Evolutionary conservation across 139 green algal genomes (phyloP).

Genomic region (Dunaliella sp.): DNA sequence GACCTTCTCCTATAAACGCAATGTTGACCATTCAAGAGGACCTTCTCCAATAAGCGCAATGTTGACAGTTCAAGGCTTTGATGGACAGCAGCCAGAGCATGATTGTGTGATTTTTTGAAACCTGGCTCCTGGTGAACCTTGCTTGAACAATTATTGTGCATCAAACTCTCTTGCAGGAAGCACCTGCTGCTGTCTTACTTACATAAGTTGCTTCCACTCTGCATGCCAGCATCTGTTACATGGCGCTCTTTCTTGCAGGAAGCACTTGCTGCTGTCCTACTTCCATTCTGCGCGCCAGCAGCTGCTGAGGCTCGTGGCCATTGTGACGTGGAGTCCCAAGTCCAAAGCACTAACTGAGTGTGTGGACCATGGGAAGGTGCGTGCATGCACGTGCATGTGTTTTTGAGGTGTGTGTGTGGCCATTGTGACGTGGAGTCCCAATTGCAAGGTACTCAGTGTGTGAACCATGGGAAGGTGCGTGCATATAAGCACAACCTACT

Average conservation of each 20-base stretch:
- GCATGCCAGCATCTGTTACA: slow-evolving; percentile 42
- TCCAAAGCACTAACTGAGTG: slow-evolving; percentile 35
- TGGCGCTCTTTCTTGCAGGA: no score
- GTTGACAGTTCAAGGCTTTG: no score
- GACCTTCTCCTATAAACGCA: no score
- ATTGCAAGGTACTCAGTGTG: neutral
- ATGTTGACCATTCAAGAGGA: no score
- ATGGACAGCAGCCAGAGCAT: no score
- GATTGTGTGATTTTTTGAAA: no score
- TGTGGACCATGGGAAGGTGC: slow-evolving; percentile 32
- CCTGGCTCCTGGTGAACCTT: no score
- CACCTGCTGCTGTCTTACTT: slow-evolving; percentile 22
- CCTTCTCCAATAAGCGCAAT: no score
- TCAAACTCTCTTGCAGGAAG: slow-evolving; percentile 40
- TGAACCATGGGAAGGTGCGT: neutral
- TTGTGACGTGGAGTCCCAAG: slow-evolving; percentile 40
- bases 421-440: neutral
- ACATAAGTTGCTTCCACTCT: no score
- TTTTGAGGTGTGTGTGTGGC: neutral
- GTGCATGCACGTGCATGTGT: neutral
- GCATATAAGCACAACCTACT: no score
- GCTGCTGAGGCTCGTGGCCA: slow-evolving; percentile 34
- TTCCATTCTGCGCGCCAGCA: slow-evolving; percentile 38
- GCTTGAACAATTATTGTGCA: no score
- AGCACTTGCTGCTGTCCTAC: slow-evolving; percentile 27